Evolutionary conservation across 768 basidiomycete species (phyloP).

Genomic region (Boletus subcaerulescens): DNA sequence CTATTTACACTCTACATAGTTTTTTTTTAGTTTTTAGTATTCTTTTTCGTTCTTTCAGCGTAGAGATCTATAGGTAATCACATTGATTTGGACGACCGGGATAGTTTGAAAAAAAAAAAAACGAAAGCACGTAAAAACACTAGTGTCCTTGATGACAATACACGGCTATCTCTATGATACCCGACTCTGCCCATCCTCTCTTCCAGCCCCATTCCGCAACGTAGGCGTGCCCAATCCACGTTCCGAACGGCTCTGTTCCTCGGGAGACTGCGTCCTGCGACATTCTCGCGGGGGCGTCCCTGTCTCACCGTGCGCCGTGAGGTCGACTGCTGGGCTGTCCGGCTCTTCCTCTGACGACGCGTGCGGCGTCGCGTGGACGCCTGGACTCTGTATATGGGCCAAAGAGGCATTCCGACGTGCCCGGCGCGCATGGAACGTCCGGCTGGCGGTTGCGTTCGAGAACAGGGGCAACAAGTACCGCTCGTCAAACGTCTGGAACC

Average conservation of each 20-base stretch:
- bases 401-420: slow-evolving; percentile 48
- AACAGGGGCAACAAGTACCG: slow-evolving; percentile 90
- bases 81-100: too few species aligned
- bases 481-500: slow-evolving; percentile 96
- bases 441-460: slow-evolving; percentile 86
- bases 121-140: background rate
- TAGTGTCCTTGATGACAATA: background rate
- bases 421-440: slow-evolving; percentile 78
- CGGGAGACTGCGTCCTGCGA: slow-evolving; percentile 24
- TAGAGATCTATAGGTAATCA: too few species aligned
- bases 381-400: slow-evolving; percentile 18
- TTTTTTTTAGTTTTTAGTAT: background rate
- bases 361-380: slow-evolving; percentile 31
- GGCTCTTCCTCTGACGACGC: slow-evolving; percentile 39
- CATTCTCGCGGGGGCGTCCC: slow-evolving; percentile 14
- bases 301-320: slow-evolving; percentile 27
- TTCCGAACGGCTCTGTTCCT: slow-evolving; percentile 56
- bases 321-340: slow-evolving; percentile 43
- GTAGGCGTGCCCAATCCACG: slow-evolving; percentile 65
- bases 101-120: too few species aligned
- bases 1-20: background rate
- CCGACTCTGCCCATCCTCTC: slow-evolving; percentile 21
- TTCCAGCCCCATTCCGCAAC: slow-evolving; percentile 46
- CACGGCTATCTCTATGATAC: background rate
- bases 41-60: too few species aligned